A percentile compares a stretch with the other conserved stretches of the same genome.
Conservation (phyloP, 2,329 filamentous ascomycete species). For the Teratosphaeria epicoccoides region DNA sequence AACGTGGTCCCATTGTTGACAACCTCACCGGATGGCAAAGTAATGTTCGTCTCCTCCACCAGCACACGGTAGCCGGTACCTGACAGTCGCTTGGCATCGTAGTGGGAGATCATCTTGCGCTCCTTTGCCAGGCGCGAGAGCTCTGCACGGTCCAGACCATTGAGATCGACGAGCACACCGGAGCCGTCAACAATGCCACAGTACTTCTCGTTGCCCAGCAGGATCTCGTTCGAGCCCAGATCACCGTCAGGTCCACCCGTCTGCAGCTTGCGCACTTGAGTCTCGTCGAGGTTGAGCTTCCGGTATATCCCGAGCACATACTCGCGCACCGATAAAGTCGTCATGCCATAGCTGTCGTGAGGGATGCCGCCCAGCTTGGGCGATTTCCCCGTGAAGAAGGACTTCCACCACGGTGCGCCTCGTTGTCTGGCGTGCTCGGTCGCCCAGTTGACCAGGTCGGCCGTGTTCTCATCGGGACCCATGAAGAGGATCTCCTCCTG, state of each 20-base stretch:
- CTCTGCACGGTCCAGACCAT: conserved; percentile 76
- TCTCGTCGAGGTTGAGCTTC: conserved; percentile 82
- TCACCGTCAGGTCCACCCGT: conserved; percentile 96
- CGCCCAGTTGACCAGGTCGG: conserved; percentile 96
- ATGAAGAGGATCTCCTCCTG: conserved; percentile 97
- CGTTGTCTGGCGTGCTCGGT: conserved; percentile 81
- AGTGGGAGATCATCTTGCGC: conserved; percentile 82
- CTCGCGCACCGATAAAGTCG: conserved; percentile 87
- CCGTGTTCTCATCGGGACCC: conserved; percentile 98
- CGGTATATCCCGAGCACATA: conserved; percentile 96
- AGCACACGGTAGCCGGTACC: conserved; percentile 81
- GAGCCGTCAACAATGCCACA: conserved; percentile 91
- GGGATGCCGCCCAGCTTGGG: conserved; percentile 93
- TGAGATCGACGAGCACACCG: conserved; percentile 85
- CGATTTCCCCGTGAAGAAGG: conserved; percentile 98
- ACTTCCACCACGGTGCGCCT: conserved; percentile 98
- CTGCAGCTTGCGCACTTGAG: conserved; percentile 83
- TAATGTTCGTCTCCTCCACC: conserved; percentile 81
- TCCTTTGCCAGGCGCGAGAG: conserved; percentile 73
- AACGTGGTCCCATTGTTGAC: conserved; percentile 87
- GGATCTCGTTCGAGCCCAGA: conserved; percentile 93
- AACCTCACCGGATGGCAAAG: conserved; percentile 75
- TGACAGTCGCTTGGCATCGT: conserved; percentile 76
- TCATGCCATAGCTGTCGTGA: conserved; percentile 96
- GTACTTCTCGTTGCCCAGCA: conserved; percentile 93